Base-by-base conservation (phyloP, 2,329 filamentous ascomycete genomes). In the Hyphodiscus sp. region DNA sequence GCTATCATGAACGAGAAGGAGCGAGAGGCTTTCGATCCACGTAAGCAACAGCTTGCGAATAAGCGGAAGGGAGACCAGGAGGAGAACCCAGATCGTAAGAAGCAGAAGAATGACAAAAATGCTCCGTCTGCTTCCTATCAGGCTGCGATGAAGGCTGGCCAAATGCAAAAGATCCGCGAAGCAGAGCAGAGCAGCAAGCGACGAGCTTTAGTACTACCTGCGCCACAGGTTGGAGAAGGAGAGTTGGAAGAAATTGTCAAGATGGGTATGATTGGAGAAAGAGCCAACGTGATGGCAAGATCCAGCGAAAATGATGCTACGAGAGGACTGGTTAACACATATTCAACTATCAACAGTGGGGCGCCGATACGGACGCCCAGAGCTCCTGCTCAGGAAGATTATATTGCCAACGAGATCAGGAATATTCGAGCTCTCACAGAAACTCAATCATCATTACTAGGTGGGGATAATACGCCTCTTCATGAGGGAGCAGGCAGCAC, bases 231-330 rank as follows among this genome's bases (percentile, higher is more conserved):
- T 63, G 86, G 89, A 69, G 94, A 99, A 66, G 80, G 83, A 44
- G 94, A 99, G 71, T 76, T 99, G 55, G 94, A 99, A 67, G 91
- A 96, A 61, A 97, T 99, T 65, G 90, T 99, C 60, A 99, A 99
- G 76, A 95, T 97, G 91, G 92, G 94, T 45, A 88, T 95, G 80
- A 82, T 91, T 56, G 94, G 92, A 41, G 91, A 96, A 66, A 85
- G 86, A 49, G 94, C 94, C 44, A 91, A 85, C 64, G 75, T 79
- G 58, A 76, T 88, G 68, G 89, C 89, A 4, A 81, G 82, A 45
- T 83, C 84, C 50, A 87, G 88, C 68, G 90, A 96, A 55, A 95
- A 91, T 59, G 83, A 90, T 66, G 83, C 89, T 50, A 95, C 91
- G 0, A 83, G 87, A 60, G 91, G 91, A 4, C 76, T 99, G 45